phyloP scores from a whole-genome alignment of 176 grass and related monocot genomes.

The Avena insularis region DNA sequence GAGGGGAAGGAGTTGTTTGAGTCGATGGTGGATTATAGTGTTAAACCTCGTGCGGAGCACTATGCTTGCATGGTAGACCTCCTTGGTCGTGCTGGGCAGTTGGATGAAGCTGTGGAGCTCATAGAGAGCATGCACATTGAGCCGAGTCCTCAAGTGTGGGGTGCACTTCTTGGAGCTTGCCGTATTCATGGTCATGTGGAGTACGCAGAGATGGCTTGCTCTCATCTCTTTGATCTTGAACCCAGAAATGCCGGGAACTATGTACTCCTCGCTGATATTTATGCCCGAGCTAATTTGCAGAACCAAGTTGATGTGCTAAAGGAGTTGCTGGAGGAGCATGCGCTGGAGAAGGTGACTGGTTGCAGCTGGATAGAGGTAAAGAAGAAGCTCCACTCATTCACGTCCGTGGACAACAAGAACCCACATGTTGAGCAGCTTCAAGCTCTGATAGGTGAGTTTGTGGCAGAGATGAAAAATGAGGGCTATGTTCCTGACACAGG shows the following conservation, averaged over 20 bases:
- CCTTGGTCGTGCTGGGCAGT: constrained; percentile 66
- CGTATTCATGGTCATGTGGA: constrained; percentile 78
- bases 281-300: constrained; percentile 68
- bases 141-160: constrained; percentile 76
- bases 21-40: constrained; percentile 57
- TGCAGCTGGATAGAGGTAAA: constrained; percentile 96
- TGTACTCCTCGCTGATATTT: constrained; percentile 87
- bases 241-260: constrained; percentile 92
- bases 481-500: constrained; percentile 78
- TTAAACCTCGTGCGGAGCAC: constrained; percentile 64
- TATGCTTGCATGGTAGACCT: constrained; percentile 84
- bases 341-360: constrained; percentile 71
- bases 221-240: constrained; percentile 81
- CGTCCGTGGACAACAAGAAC: constrained; percentile 72
- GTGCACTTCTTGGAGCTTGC: constrained; percentile 83
- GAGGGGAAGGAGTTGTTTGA: constrained; percentile 83
- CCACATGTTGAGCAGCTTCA: constrained; percentile 63
- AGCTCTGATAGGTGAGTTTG: constrained; percentile 63
- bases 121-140: constrained; percentile 63
- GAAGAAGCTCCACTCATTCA: constrained; percentile 74
- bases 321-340: constrained; percentile 71
- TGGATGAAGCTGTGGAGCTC: constrained; percentile 68
- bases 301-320: constrained; percentile 65
- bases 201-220: constrained; percentile 79
- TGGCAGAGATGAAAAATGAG: constrained; percentile 63